Evolutionary conservation across 2,329 filamentous ascomycete species (phyloP).

Genomic region (Simplicillium sp.): DNA sequence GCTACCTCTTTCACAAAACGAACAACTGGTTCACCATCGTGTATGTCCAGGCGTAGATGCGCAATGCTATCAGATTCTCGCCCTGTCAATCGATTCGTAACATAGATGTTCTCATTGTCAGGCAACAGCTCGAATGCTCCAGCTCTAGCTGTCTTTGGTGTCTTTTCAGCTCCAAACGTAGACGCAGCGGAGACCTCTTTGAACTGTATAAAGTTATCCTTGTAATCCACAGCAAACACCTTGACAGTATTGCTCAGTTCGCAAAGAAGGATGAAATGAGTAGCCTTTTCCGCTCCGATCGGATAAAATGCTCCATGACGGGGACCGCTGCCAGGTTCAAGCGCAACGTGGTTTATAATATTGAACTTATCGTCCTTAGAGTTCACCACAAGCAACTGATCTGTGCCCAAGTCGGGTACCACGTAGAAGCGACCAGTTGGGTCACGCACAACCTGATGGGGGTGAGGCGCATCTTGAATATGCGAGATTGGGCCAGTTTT

Average conservation of each 20-base stretch:
- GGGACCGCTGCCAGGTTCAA: constrained; percentile 33
- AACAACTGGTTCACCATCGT: constrained; percentile 14
- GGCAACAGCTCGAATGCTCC: constrained; percentile 33
- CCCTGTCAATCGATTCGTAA: constrained; percentile 40
- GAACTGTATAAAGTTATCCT: constrained; percentile 23
- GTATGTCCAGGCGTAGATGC: constrained; percentile 28
- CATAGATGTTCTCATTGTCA: constrained; percentile 35
- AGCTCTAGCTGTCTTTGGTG: constrained; percentile 28
- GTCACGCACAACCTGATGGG: constrained; percentile 39
- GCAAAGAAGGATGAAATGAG: constrained; percentile 37
- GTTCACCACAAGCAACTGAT: constrained; percentile 37
- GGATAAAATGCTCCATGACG: constrained; percentile 41
- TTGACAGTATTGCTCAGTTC: constrained; percentile 35
- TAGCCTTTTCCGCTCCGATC: constrained; percentile 19
- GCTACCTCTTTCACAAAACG: constrained; percentile 21
- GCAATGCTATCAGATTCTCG: constrained; percentile 35
- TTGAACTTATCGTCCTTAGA: constrained; percentile 27
- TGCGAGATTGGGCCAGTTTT: constrained; percentile 20
- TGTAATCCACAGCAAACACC: constrained; percentile 31
- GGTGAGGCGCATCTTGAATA: constrained; percentile 25
- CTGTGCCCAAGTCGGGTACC: constrained; percentile 39
- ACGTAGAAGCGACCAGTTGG: constrained; percentile 39
- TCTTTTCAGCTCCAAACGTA: constrained; percentile 26
- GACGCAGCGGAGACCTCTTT: constrained; percentile 25
- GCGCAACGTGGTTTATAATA: constrained; percentile 21